phyloP scores from a whole-genome alignment of 1,139 yeast species.

The Kodamaea alishanica region DNA sequence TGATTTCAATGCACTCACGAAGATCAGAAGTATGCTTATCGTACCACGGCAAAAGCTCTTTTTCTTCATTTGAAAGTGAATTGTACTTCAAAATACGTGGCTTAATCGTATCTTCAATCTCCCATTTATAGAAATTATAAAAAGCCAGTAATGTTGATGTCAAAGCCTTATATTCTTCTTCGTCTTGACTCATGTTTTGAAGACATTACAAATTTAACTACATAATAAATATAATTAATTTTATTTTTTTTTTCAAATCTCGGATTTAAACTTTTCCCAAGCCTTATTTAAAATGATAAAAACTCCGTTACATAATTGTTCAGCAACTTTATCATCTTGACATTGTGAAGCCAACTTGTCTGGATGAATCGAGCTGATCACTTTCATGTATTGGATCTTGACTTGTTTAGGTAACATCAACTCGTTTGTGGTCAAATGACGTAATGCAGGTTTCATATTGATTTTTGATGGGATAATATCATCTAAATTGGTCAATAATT shows the following conservation, averaged over 20 bases:
- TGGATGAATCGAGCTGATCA: conserved; percentile 90
- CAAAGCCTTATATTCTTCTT: conserved; percentile 37
- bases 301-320: conserved; percentile 82
- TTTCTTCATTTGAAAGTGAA: conserved; percentile 38
- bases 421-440: conserved; percentile 52
- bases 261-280: conserved; percentile 80
- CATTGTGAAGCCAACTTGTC: conserved; percentile 60
- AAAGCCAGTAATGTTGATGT: conserved; percentile 40
- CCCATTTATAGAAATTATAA: conserved; percentile 33
- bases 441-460: conserved; percentile 14
- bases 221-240: not conserved
- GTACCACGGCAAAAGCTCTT: conserved; percentile 50
- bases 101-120: conserved; percentile 31
- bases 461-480: conserved; percentile 20
- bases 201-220: not conserved
- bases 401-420: conserved; percentile 89
- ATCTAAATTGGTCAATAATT: conserved; percentile 19
- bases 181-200: conserved; percentile 17
- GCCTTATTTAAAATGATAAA: conserved; percentile 81
- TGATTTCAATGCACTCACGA: conserved; percentile 44
- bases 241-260: conserved; percentile 29
- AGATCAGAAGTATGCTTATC: conserved; percentile 42
- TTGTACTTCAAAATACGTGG: conserved; percentile 31
- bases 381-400: conserved; percentile 84
- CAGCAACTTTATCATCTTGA: conserved; percentile 56